A percentile compares a stretch with the other conserved stretches of the same genome.
Conservation (phyloP, 2,329 filamentous ascomycete species). For the Myriosclerotinia curreyana region DNA sequence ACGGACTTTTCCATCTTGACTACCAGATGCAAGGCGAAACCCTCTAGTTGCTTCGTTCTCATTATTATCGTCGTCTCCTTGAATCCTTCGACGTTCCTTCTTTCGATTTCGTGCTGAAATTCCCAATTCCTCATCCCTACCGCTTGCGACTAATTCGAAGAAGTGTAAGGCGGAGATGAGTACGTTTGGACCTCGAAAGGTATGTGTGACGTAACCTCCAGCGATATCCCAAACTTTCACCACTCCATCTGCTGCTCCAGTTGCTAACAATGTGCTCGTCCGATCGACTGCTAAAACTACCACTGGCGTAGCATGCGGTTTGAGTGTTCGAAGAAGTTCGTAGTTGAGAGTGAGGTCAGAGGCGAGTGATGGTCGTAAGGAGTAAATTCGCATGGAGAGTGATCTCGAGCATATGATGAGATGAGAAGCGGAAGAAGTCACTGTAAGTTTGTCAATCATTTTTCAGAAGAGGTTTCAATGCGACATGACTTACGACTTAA, state of each 20-base stretch:
- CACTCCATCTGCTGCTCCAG: conserved; percentile 86
- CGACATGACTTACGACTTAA: conserved; percentile 53
- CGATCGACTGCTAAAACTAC: conserved; percentile 80
- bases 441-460: conserved; percentile 44
- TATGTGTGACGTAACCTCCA: conserved; percentile 89
- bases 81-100: conserved; percentile 44
- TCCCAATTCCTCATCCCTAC: conserved; percentile 41
- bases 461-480: conserved; percentile 14
- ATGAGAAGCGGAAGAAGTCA: conserved; percentile 85
- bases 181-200: conserved; percentile 88
- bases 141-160: conserved; percentile 65
- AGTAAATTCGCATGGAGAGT: conserved; percentile 90
- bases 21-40: conserved; percentile 84
- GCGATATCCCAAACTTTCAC: conserved; percentile 97
- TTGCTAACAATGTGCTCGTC: conserved; percentile 86
- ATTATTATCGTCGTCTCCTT: conserved; percentile 47
- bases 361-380: conserved; percentile 58
- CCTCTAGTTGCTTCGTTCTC: conserved; percentile 51
- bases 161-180: conserved; percentile 89
- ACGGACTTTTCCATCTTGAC: conserved; percentile 87
- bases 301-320: conserved; percentile 87
- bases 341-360: conserved; percentile 58
- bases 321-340: conserved; percentile 73
- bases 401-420: conserved; percentile 90
- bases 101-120: conserved; percentile 45